These are phyloP conservation scores for Letharia columbiana DNA, from an alignment of 495 filamentous ascomycete genomes.

Conservation along the genomic window DNA sequence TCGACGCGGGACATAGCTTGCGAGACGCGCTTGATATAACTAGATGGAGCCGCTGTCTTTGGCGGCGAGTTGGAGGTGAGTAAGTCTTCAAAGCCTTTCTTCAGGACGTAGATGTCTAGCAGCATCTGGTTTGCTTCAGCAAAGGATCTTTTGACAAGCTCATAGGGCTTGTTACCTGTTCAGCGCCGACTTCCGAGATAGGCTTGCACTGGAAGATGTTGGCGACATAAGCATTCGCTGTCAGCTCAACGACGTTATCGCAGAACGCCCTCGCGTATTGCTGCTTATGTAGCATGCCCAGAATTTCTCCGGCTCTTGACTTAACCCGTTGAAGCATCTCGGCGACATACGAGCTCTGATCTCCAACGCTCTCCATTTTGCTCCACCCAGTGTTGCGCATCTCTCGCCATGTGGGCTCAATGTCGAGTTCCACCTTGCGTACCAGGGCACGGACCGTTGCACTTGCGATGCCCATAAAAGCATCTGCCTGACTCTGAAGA, in stretches of 20 bases:
- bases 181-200: slow-evolving; percentile 88
- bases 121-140: slow-evolving; percentile 55
- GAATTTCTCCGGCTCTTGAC: slow-evolving; percentile 57
- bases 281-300: slow-evolving; percentile 75
- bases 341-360: slow-evolving; percentile 85
- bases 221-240: slow-evolving; percentile 67
- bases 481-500: slow-evolving; percentile 83
- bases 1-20: slow-evolving; percentile 79
- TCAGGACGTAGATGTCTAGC: slow-evolving; percentile 85
- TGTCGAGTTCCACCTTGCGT: slow-evolving; percentile 67
- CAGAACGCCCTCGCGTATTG: slow-evolving; percentile 93
- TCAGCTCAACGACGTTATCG: slow-evolving; percentile 81
- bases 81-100: slow-evolving; percentile 66
- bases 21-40: slow-evolving; percentile 83
- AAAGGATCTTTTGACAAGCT: slow-evolving; percentile 6
- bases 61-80: slow-evolving; percentile 44
- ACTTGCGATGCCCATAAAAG: slow-evolving; percentile 90
- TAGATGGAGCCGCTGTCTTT: slow-evolving; percentile 43
- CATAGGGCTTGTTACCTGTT: slow-evolving; percentile 51
- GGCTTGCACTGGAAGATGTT: slow-evolving; percentile 85
- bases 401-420: slow-evolving; percentile 86
- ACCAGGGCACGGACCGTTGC: slow-evolving; percentile 80
- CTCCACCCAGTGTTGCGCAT: slow-evolving; percentile 97
- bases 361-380: slow-evolving; percentile 86
- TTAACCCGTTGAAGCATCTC: slow-evolving; percentile 70